Evolutionary conservation across 805 yeast genomes (phyloP).

Genomic region (Yamadazyma paraphyllophila): DNA sequence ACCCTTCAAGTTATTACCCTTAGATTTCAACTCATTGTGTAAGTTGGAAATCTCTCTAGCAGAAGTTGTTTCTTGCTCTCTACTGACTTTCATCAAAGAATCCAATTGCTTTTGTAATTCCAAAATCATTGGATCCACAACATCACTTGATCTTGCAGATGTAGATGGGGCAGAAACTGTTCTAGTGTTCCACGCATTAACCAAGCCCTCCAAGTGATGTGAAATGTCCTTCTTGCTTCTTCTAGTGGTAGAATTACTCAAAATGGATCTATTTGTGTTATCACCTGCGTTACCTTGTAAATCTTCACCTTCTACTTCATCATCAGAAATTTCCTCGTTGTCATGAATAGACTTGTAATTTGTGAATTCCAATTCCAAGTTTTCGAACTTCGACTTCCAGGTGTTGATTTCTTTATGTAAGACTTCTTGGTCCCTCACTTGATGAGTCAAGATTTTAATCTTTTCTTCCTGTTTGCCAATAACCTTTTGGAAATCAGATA

Average conservation of each 20-base stretch:
- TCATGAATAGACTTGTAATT: slow-evolving; percentile 36
- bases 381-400: slow-evolving; percentile 46
- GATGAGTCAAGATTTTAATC: slow-evolving; percentile 39
- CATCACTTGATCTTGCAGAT: slow-evolving; percentile 5
- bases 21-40: slow-evolving; percentile 31
- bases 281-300: slow-evolving; percentile 15
- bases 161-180: slow-evolving; percentile 14
- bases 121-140: slow-evolving; percentile 24
- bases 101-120: slow-evolving; percentile 57
- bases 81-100: slow-evolving; percentile 48
- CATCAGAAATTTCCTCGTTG: slow-evolving; percentile 33
- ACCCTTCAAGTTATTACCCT: slow-evolving; percentile 26
- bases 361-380: slow-evolving; percentile 43
- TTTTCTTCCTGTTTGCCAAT: slow-evolving; percentile 52
- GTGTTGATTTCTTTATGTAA: slow-evolving; percentile 47
- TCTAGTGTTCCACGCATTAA: slow-evolving; percentile 27
- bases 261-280: slow-evolving; percentile 21
- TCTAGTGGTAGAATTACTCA: slow-evolving; percentile 21
- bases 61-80: slow-evolving; percentile 39
- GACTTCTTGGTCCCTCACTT: slow-evolving; percentile 43
- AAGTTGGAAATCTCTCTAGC: slow-evolving; percentile 31
- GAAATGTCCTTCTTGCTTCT: slow-evolving; percentile 31
- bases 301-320: slow-evolving; percentile 24
- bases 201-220: slow-evolving; percentile 34
- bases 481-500: slow-evolving; percentile 51